A percentile compares a stretch with the other conserved stretches of the same genome.
phyloP scores from a whole-genome alignment of 2,329 filamentous ascomycete genomes.

The Ophidiomyces ophidiicola region DNA sequence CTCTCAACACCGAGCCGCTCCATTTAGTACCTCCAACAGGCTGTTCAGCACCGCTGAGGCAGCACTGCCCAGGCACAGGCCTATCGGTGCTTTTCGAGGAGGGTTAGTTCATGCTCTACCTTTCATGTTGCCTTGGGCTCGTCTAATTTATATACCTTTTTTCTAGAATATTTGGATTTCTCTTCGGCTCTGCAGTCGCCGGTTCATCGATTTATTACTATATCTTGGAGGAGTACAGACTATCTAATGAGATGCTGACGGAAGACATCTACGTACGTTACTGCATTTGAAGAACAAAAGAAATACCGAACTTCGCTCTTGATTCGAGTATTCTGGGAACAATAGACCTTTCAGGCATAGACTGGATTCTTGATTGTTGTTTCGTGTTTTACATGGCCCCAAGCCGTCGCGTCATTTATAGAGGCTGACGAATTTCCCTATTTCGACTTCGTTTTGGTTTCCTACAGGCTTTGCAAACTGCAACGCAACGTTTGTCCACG shows the following conservation, averaged over 20 bases:
- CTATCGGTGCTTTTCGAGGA: constrained; percentile 59
- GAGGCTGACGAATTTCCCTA: constrained; percentile 9
- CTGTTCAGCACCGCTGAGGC: constrained; percentile 29
- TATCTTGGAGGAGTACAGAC: constrained; percentile 82
- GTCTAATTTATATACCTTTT: constrained; percentile 7
- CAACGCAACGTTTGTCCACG: constrained; percentile 71
- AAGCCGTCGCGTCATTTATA: too few relatives aligned
- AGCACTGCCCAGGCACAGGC: constrained; percentile 47
- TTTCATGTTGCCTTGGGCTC: background rate
- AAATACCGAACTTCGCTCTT: constrained; percentile 2
- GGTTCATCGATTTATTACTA: constrained; percentile 83
- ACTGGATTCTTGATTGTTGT: background rate
- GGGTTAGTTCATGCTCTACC: constrained; percentile 42
- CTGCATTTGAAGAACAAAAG: constrained; percentile 13
- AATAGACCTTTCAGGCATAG: constrained; percentile 8
- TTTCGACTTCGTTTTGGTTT: constrained; percentile 2
- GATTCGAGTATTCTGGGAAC: too few relatives aligned
- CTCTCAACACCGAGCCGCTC: constrained; percentile 13
- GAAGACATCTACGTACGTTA: constrained; percentile 88
- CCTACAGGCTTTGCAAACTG: constrained; percentile 65
- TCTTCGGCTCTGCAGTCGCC: constrained; percentile 68
- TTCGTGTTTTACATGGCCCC: too few relatives aligned
- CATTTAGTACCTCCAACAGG: constrained; percentile 27
- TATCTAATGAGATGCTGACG: constrained; percentile 81
- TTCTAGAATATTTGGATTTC: constrained; percentile 74